A percentile compares a stretch with the other conserved stretches of the same genome.
phyloP scores from a whole-genome alignment of 2,329 filamentous ascomycete genomes.

The Apiospora phragmitis region DNA sequence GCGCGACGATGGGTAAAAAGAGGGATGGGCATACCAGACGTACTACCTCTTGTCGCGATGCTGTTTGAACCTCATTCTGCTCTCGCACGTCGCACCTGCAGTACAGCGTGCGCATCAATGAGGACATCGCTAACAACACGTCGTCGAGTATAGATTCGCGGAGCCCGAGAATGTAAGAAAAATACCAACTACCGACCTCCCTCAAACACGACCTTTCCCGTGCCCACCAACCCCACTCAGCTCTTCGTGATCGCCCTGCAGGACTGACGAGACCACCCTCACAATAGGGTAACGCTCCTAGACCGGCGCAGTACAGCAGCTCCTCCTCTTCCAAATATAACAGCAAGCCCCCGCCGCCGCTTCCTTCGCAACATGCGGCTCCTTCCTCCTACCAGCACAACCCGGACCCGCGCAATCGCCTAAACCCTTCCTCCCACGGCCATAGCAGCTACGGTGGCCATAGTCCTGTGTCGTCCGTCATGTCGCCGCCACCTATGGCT shows the following conservation, averaged over 20 bases:
- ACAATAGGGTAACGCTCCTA: slow-evolving; percentile 11
- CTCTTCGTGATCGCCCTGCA: not conserved
- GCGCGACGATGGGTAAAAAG: slow-evolving; percentile 17
- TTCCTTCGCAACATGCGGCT: slow-evolving; percentile 23
- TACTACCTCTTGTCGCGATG: not conserved
- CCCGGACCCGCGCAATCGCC: slow-evolving; percentile 14
- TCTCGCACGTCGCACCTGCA: not conserved
- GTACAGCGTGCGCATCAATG: not conserved
- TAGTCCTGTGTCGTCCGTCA: slow-evolving; percentile 33
- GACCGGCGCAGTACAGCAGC: not conserved
- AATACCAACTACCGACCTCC: not conserved
- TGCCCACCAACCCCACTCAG: slow-evolving; percentile 8
- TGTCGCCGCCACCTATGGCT: slow-evolving; percentile 52
- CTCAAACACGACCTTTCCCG: slow-evolving; percentile 14
- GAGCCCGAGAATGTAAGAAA: slow-evolving; percentile 68
- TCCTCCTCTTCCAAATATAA: slow-evolving; percentile 45
- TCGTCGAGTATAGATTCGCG: slow-evolving; percentile 56
- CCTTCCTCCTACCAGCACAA: slow-evolving; percentile 17
- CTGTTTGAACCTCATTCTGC: not conserved
- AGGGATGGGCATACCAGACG: not conserved
- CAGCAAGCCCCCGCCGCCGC: slow-evolving; percentile 46
- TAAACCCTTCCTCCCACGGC: slow-evolving; percentile 15
- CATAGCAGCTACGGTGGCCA: slow-evolving; percentile 9
- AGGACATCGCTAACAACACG: not conserved
- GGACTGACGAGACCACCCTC: not conserved